These are phyloP conservation scores for Paraconiothyrium brasiliense DNA, from an alignment of 2,329 filamentous ascomycete species.

Conservation along the genomic window DNA sequence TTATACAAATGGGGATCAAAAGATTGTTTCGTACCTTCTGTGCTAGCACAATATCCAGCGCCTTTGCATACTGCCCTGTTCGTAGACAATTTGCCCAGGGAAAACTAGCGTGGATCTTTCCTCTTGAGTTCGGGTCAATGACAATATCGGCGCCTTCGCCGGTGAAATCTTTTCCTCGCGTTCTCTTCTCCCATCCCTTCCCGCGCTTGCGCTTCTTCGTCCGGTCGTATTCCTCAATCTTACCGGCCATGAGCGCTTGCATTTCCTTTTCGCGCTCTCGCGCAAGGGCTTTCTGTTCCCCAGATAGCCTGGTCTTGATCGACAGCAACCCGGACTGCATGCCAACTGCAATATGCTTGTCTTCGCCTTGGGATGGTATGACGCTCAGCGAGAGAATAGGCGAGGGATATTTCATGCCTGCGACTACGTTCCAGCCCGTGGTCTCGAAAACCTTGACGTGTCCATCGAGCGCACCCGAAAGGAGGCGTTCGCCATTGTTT, in stretches of 20 bases:
- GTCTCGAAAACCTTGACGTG: slow-evolving; percentile 98
- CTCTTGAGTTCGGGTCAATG: slow-evolving; percentile 77
- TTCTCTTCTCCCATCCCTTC: slow-evolving; percentile 68
- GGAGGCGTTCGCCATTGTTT: slow-evolving; percentile 79
- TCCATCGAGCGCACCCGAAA: slow-evolving; percentile 90
- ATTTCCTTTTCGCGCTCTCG: slow-evolving; percentile 84
- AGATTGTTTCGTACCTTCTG: slow-evolving; percentile 39
- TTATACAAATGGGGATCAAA: not conserved
- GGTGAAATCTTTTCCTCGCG: slow-evolving; percentile 78
- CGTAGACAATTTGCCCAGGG: slow-evolving; percentile 87
- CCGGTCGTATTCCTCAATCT: slow-evolving; percentile 79
- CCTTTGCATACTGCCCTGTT: slow-evolving; percentile 77
- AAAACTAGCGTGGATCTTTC: slow-evolving; percentile 69
- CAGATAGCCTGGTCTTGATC: slow-evolving; percentile 86
- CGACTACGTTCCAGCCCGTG: slow-evolving; percentile 93
- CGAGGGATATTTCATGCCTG: slow-evolving; percentile 89
- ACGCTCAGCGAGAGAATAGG: slow-evolving; percentile 87
- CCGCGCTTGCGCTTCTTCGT: slow-evolving; percentile 71
- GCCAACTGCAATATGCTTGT: slow-evolving; percentile 93
- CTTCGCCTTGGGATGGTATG: slow-evolving; percentile 75
- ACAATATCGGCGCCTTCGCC: slow-evolving; percentile 89
- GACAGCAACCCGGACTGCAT: slow-evolving; percentile 95
- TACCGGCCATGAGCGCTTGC: slow-evolving; percentile 80
- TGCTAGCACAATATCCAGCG: slow-evolving; percentile 79
- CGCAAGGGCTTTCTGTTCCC: slow-evolving; percentile 79